These are phyloP conservation scores for Emmonsiellopsis sp. DNA, from an alignment of 2,329 filamentous ascomycete species.

Conservation along the genomic window DNA sequence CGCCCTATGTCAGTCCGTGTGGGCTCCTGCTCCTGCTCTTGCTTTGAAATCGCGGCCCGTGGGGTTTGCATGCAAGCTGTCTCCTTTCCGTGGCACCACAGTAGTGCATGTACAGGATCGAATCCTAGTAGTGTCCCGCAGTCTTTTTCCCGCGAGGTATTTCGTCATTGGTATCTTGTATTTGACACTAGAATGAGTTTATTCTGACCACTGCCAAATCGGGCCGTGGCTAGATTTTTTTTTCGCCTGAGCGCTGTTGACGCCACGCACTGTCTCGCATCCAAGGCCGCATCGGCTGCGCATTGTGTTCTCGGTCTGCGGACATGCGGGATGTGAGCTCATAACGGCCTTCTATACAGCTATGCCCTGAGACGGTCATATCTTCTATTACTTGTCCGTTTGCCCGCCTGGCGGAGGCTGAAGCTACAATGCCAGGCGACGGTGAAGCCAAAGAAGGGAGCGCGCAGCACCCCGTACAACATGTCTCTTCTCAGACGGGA, in stretches of 20 bases:
- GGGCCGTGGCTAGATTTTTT: background rate
- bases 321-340: background rate
- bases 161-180: background rate
- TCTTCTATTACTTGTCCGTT: background rate
- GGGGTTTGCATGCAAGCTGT: background rate
- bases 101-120: background rate
- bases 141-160: background rate
- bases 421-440: background rate
- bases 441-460: background rate
- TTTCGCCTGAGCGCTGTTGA: background rate
- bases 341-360: background rate
- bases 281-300: background rate
- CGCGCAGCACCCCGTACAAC: background rate
- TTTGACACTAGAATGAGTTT: background rate
- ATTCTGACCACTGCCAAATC: background rate
- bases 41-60: background rate
- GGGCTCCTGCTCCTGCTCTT: background rate
- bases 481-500: constrained; percentile 6
- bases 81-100: background rate
- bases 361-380: background rate
- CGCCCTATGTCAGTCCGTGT: background rate
- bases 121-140: background rate
- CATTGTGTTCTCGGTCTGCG: background rate
- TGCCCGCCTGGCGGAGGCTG: background rate
- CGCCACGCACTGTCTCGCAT: background rate